phyloP scores from a whole-genome alignment of 2,329 filamentous ascomycete species.

The Didymella sp. region DNA sequence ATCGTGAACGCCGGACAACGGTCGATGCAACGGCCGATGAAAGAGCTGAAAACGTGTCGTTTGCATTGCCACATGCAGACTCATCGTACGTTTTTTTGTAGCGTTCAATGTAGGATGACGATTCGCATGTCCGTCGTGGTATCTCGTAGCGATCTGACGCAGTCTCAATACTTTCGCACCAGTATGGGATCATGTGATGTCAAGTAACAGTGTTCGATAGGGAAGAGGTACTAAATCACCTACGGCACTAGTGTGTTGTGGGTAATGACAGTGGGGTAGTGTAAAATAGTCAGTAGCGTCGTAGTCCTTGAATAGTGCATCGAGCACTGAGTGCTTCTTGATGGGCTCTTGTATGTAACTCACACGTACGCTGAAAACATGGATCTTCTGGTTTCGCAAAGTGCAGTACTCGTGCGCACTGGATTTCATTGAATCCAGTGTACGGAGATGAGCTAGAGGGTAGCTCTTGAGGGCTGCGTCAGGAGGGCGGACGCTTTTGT shows the following conservation, averaged over 20 bases:
- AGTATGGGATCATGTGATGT: neutral
- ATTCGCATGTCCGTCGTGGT: neutral
- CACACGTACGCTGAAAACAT: neutral
- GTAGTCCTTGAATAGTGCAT: neutral
- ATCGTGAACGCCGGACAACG: slow-evolving; percentile 34
- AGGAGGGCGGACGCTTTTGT: neutral
- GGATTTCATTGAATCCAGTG: neutral
- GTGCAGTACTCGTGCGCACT: neutral
- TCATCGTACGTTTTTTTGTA: neutral
- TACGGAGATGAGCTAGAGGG: neutral
- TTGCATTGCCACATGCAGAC: neutral
- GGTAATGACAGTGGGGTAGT: neutral
- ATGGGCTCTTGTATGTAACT: neutral
- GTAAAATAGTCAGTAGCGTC: neutral
- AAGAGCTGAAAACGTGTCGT: neutral
- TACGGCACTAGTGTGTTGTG: neutral
- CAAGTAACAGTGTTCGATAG: neutral
- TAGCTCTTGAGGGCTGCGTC: neutral
- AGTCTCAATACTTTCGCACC: neutral
- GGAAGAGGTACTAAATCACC: neutral
- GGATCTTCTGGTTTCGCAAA: neutral
- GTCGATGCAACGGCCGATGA: neutral
- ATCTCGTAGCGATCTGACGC: neutral
- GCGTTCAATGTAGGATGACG: neutral
- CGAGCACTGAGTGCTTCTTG: neutral